Conservation (phyloP, 306 rosid genomes). For the Castanopsis chinensis region DNA sequence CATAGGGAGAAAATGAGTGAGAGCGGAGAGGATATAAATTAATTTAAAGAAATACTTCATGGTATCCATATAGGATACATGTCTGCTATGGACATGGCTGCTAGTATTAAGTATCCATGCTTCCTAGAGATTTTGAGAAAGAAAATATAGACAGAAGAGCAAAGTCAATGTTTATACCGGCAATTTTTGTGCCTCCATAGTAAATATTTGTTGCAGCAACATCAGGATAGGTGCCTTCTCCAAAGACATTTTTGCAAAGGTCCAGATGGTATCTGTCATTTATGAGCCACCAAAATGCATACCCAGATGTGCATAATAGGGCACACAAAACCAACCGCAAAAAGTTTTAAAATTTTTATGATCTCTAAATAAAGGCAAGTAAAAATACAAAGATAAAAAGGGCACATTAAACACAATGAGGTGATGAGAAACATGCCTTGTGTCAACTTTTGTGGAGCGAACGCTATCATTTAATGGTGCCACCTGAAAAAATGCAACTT, state of each 20-base stretch:
- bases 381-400: constrained; percentile 1
- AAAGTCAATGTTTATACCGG: constrained; percentile 45
- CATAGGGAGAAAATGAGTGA: too few species aligned
- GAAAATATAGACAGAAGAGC: constrained; percentile 6
- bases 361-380: background rate
- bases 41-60: too few species aligned
- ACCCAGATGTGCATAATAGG: constrained; percentile 7
- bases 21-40: too few species aligned
- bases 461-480: constrained; percentile 87
- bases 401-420: constrained; percentile 6
- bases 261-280: constrained; percentile 83
- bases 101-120: too few species aligned
- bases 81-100: too few species aligned
- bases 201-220: constrained; percentile 72
- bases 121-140: background rate
- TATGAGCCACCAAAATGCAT: constrained; percentile 10
- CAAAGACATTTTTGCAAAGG: constrained; percentile 92
- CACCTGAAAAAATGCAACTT: constrained; percentile 96
- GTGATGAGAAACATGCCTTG: constrained; percentile 47
- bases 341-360: background rate
- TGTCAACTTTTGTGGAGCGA: constrained; percentile 76
- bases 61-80: too few species aligned
- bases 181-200: constrained; percentile 90
- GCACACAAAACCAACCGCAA: background rate
- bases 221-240: constrained; percentile 82